These are phyloP conservation scores for Aspergillus diversus DNA, from an alignment of 495 filamentous ascomycete genomes.

Conservation along the genomic window DNA sequence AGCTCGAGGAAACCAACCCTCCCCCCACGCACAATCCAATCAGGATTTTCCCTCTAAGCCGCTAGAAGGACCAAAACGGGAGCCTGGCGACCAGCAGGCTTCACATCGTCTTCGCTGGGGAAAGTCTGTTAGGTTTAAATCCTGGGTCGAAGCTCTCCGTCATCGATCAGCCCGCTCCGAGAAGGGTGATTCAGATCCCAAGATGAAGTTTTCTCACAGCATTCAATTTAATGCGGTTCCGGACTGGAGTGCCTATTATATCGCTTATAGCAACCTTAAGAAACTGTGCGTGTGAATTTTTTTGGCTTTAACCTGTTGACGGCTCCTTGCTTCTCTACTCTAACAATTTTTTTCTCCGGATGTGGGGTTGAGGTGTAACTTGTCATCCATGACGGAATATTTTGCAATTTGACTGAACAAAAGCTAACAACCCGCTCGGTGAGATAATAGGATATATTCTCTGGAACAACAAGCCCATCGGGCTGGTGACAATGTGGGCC, in stretches of 20 bases:
- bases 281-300: slow-evolving; percentile 72
- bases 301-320: slow-evolving; percentile 2
- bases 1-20: not conserved
- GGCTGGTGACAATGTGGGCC: slow-evolving; percentile 48
- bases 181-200: slow-evolving; percentile 53
- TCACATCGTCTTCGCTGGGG: slow-evolving; percentile 8
- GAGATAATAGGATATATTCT: slow-evolving; percentile 74
- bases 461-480: slow-evolving; percentile 76
- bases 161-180: slow-evolving; percentile 24
- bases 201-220: slow-evolving; percentile 99
- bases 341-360: not conserved
- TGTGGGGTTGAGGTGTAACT: slow-evolving; percentile 6
- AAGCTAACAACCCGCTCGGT: slow-evolving; percentile 30
- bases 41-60: not conserved
- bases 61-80: slow-evolving; percentile 3
- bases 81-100: not conserved
- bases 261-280: slow-evolving; percentile 97
- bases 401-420: slow-evolving; percentile 6
- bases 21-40: not conserved
- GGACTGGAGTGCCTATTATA: slow-evolving; percentile 97
- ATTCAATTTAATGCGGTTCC: slow-evolving; percentile 99
- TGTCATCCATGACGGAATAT: not conserved
- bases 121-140: slow-evolving; percentile 34
- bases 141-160: slow-evolving; percentile 47
- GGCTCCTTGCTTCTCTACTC: not conserved